Conservation (phyloP, 768 basidiomycete genomes). For the Vishniacozyma victoriae region DNA sequence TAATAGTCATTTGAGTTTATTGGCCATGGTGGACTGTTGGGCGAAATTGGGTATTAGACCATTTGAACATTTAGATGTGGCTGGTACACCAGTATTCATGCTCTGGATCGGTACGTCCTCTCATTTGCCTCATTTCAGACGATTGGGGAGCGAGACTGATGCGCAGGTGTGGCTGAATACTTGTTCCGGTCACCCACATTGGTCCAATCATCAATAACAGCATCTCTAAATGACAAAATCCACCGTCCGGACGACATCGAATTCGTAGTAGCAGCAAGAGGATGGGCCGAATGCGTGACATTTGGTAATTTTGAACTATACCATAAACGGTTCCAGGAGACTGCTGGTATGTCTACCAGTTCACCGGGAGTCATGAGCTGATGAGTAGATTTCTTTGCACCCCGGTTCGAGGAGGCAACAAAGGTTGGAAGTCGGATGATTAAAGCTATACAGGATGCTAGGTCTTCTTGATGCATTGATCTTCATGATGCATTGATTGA, state of each 20-base stretch:
- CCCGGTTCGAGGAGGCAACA: slow-evolving; percentile 77
- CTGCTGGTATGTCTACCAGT: slow-evolving; percentile 47
- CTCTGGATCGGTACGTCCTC: slow-evolving; percentile 69
- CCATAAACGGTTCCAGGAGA: slow-evolving; percentile 68
- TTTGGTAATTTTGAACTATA: slow-evolving; percentile 91
- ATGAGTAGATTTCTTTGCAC: slow-evolving; percentile 66
- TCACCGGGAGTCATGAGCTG: neutral
- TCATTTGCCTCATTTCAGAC: neutral
- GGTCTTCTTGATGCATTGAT: too few species aligned
- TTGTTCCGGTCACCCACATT: slow-evolving; percentile 67
- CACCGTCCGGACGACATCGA: slow-evolving; percentile 87
- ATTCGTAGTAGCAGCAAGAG: slow-evolving; percentile 85
- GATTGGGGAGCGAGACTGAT: neutral
- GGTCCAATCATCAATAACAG: slow-evolving; percentile 64
- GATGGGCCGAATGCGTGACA: slow-evolving; percentile 92
- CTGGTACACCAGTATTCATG: slow-evolving; percentile 92
- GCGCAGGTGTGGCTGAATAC: slow-evolving; percentile 75
- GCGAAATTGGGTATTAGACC: slow-evolving; percentile 78
- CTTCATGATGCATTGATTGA: too few species aligned
- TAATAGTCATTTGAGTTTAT: slow-evolving; percentile 86
- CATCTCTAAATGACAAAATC: slow-evolving; percentile 67
- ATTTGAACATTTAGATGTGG: slow-evolving; percentile 81
- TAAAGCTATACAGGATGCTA: slow-evolving; percentile 58
- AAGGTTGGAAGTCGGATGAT: slow-evolving; percentile 83
- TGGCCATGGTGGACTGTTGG: slow-evolving; percentile 99